These are phyloP conservation scores for Rhytidhysteron rufulum DNA, from an alignment of 2,329 filamentous ascomycete genomes.

Conservation along the genomic window DNA sequence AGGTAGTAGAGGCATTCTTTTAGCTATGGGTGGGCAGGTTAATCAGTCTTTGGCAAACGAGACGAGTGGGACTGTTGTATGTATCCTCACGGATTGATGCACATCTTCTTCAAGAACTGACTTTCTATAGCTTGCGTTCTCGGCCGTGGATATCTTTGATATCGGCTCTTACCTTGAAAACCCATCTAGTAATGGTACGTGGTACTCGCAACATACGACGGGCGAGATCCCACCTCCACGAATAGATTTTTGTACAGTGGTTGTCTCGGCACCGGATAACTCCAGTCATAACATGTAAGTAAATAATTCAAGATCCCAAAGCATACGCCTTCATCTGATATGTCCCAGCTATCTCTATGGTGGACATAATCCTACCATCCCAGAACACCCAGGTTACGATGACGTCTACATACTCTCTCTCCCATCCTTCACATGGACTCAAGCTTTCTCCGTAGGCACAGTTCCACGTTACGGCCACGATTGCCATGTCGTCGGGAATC, in stretches of 20 bases:
- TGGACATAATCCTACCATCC: slow-evolving; percentile 35
- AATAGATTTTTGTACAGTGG: slow-evolving; percentile 38
- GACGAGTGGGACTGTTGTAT: slow-evolving; percentile 15
- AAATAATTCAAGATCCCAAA: slow-evolving; percentile 17
- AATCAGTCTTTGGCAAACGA: not conserved
- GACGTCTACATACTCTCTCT: slow-evolving; percentile 46
- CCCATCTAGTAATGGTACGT: slow-evolving; percentile 21
- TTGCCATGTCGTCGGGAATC: slow-evolving; percentile 37
- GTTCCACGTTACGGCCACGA: slow-evolving; percentile 39
- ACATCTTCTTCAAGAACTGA: not conserved
- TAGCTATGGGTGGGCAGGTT: slow-evolving; percentile 36
- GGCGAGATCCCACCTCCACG: slow-evolving; percentile 34
- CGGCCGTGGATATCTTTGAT: slow-evolving; percentile 35
- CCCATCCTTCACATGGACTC: slow-evolving; percentile 45
- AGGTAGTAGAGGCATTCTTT: slow-evolving; percentile 35
- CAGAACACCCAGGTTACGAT: slow-evolving; percentile 30
- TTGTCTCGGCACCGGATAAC: slow-evolving; percentile 36
- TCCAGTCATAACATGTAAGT: slow-evolving; percentile 41
- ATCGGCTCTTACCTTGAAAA: slow-evolving; percentile 24
- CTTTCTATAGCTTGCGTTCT: slow-evolving; percentile 22
- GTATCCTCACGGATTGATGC: slow-evolving; percentile 4
- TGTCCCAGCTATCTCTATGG: slow-evolving; percentile 41
- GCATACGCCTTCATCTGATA: slow-evolving; percentile 16
- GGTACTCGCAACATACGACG: slow-evolving; percentile 37
- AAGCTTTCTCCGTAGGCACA: slow-evolving; percentile 31